Base-by-base conservation (phyloP, 2,329 filamentous ascomycete genomes). In the Sarocladium strictum region DNA sequence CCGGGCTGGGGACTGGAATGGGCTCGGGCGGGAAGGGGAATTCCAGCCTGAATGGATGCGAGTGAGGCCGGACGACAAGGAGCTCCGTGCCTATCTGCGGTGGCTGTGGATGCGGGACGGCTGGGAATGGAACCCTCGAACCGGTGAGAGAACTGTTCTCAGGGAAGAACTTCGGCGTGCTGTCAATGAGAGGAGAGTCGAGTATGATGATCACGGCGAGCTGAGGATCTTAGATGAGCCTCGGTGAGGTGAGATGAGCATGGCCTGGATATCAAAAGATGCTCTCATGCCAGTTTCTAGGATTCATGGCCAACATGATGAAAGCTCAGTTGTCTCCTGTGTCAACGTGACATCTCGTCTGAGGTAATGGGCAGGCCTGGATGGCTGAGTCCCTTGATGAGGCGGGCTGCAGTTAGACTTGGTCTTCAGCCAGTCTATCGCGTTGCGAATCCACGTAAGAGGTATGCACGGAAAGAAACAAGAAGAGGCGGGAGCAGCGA, bases 61-160 rank as follows among this genome's bases (percentile, higher is more conserved):
- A 2, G 90, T 96, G 1, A 66, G 87, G 50, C 90, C 92, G 0
- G 72, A 77, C 41, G 92, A 97, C 68, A 97, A 96, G 70, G 92
- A 97, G 68, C 73, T 97, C n/a, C 79, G 89, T 41, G 90, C 90
- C 0, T 96, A 85, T 70, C 69, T 97, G 63, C 79, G 86, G 37
- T 97, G 92, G 91, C 89, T 91, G 83, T 96, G 92, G 91, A 80
- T 94, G 72, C 83, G 85, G 45, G 89, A 96, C 63, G 90, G 90
- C 0, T 93, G 85, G 80, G 76, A 84, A 38, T 96, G 90, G 90
- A 81, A 95, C 71, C 83, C 84, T 1, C 67, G 73, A 26, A 91
- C 86, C 0, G 91, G 90, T 1, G 77, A 85, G 51, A 79, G 76
- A 57, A 72, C 73, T 24, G 69, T 78, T 24, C 73, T 87, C 9